Percentiles rank a stretch among this genome's conserved stretches.
Evolutionary conservation across 176 grass and related monocot species (phyloP).

Genomic region (Triticum timopheevii): DNA sequence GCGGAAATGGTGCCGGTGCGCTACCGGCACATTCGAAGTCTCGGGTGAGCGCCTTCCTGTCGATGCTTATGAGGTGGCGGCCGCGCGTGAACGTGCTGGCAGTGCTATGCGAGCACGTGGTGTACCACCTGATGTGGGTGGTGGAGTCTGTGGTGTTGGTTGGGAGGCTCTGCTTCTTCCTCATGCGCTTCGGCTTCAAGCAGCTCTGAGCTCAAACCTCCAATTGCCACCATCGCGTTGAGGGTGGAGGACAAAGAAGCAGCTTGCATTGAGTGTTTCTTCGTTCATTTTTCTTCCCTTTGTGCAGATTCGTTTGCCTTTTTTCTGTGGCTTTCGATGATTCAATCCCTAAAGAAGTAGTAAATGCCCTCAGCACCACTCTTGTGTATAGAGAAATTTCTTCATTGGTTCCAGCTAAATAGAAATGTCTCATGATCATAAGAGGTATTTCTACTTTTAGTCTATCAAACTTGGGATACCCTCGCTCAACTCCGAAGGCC

Average conservation of each 20-base stretch:
- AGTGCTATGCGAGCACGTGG: slow-evolving; percentile 30
- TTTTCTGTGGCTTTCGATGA: background rate
- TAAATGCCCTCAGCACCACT: background rate
- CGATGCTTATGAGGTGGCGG: slow-evolving; percentile 8
- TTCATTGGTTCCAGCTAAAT: too few species aligned
- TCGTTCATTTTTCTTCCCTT: background rate
- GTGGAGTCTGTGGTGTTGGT: slow-evolving; percentile 62
- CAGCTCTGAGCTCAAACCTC: slow-evolving; percentile 7
- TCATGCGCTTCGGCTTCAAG: slow-evolving; percentile 62
- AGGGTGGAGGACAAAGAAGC: background rate
- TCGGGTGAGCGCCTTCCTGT: background rate
- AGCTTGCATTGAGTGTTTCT: background rate
- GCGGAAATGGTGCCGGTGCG: background rate
- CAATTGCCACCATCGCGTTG: background rate
- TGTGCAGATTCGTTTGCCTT: background rate
- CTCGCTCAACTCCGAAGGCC: too few species aligned
- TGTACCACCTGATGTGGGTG: slow-evolving; percentile 63
- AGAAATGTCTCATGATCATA: too few species aligned
- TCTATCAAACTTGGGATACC: too few species aligned
- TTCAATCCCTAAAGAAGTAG: background rate
- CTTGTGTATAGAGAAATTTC: too few species aligned
- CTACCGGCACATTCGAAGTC: background rate
- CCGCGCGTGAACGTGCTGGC: background rate
- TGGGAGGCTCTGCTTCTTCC: slow-evolving; percentile 48
- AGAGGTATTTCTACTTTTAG: too few species aligned